These are phyloP conservation scores for Papiliotrema fonsecae DNA, from an alignment of 1,284 basidiomycete species.

Conservation along the genomic window DNA sequence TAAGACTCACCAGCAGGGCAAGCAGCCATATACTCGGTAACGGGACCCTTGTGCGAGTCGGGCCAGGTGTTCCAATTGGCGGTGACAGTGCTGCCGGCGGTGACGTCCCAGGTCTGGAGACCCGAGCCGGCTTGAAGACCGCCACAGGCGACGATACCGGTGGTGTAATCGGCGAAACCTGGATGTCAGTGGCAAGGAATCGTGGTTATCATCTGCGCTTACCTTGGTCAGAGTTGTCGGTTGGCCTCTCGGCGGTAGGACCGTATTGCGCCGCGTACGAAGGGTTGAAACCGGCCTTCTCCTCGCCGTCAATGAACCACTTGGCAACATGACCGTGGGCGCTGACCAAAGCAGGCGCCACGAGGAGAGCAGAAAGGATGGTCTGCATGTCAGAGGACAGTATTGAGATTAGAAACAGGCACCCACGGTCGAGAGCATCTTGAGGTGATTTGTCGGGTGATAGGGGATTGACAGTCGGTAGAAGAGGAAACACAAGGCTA, in stretches of 20 bases:
- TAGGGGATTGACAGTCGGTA: no score
- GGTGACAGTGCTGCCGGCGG: slow-evolving; percentile 16
- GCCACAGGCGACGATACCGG: slow-evolving; percentile 20
- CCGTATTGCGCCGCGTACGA: slow-evolving; percentile 12
- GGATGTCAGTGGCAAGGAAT: not conserved
- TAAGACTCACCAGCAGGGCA: no score
- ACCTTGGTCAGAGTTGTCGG: slow-evolving; percentile 20
- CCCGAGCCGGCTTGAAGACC: slow-evolving; percentile 12
- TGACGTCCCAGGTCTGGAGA: slow-evolving; percentile 13
- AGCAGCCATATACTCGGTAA: slow-evolving; percentile 20
- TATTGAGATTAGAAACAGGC: no score
- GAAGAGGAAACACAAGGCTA: no score
- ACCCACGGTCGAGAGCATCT: no score
- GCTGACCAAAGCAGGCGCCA: slow-evolving; percentile 6
- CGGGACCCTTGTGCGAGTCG: slow-evolving; percentile 10
- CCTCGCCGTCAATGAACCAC: slow-evolving; percentile 12
- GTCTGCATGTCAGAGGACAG: slow-evolving; percentile 9
- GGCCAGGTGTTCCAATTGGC: slow-evolving; percentile 20
- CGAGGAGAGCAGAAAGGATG: not conserved
- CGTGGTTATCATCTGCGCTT: not conserved
- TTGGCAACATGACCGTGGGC: slow-evolving; percentile 20
- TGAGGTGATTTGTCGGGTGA: no score
- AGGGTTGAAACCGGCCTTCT: slow-evolving; percentile 20
- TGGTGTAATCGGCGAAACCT: slow-evolving; percentile 19
- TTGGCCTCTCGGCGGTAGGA: slow-evolving; percentile 16